Evolutionary conservation across 1,284 basidiomycete genomes (phyloP), one percentile per base, ranked within the genome.

Genomic region (Cryptococcus jaspeensis): DNA sequence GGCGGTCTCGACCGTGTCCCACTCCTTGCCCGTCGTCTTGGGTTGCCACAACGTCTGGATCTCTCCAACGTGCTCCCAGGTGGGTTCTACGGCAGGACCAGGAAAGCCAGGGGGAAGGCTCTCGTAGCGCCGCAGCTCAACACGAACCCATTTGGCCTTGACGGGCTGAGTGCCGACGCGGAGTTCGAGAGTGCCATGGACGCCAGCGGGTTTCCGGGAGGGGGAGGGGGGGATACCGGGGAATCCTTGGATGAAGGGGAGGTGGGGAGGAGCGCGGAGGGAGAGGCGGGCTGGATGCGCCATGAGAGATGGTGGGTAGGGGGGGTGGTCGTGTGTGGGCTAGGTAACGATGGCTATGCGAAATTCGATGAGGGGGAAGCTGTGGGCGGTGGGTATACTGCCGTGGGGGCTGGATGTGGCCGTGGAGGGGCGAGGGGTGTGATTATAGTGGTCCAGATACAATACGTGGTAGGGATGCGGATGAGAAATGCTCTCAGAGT

Each of bases 121-220:
- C 77, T 94, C 91, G 43, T 91, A 84, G 79, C 91, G 92, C 66
- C 88, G 84, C 69, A 93, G 81, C 77, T 92, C 90, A 59, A 93
- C 85, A 62, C 87, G 85, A 28, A 94, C 86, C 86, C 88, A 92
- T 77, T 91, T 90, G 23, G 89, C 89, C 80, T 91, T 92, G 68
- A 89, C 84, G n/a, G 87, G 87, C 62, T 84, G 80, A 3, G 63
- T 79, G 11, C 84, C 85, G 20, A 86, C 80, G 37, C 90, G 85
- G 8, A 93, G 82, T 76, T 93, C 90, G 58, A 93, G 83, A n/a
- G 87, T 85, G 23, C 76, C 76, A 45, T 74, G 68, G 2, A 77
- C 70, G 0, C 66, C 70, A 25, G 75, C 65, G 7, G 58, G 49
- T 46, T 65, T 66, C 5, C 75, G 69, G 32, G 55, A 46, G 1